A percentile compares a stretch with the other conserved stretches of the same genome.
Evolutionary conservation across 352 stramenopile species (phyloP).

Genomic region (Saprolegnia parasitica): DNA sequence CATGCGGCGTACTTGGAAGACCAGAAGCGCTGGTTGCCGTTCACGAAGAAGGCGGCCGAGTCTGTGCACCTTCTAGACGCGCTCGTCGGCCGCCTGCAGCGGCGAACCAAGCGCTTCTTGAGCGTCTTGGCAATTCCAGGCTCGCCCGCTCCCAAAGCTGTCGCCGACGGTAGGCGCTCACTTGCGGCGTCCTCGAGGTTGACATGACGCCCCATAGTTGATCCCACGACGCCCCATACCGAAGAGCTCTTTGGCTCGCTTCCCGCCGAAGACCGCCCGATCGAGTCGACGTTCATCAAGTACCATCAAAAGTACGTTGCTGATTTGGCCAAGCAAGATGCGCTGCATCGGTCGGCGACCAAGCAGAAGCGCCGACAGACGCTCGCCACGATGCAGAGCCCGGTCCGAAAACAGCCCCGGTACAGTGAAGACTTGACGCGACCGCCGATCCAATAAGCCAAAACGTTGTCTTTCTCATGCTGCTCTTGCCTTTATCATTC

Average conservation of each 20-base stretch:
- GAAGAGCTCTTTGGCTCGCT: neutral
- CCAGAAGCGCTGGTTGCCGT: constrained; percentile 11
- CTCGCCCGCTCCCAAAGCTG: neutral
- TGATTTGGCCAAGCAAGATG: constrained; percentile 17
- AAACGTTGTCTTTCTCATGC: no score
- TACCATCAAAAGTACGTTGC: constrained; percentile 21
- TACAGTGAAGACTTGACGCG: neutral
- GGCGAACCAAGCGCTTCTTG: constrained; percentile 4
- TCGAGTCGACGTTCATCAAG: constrained; percentile 25
- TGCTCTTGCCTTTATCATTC: no score
- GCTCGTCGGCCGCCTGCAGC: constrained; percentile 1
- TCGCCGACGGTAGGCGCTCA: neutral
- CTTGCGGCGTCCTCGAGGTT: neutral
- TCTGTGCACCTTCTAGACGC: neutral
- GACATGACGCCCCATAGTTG: neutral
- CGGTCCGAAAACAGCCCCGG: neutral
- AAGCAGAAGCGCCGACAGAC: constrained; percentile 17
- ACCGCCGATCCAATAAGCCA: no score
- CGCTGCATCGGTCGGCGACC: neutral
- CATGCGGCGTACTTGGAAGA: constrained; percentile 10
- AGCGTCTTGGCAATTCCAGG: constrained; percentile 3
- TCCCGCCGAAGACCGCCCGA: constrained; percentile 15
- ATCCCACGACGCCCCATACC: no score
- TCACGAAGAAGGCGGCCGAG: neutral
- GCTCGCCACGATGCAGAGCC: constrained; percentile 1